These are phyloP conservation scores for Aspergillus incahuasiensis DNA, from an alignment of 495 filamentous ascomycete genomes.

Conservation along the genomic window DNA sequence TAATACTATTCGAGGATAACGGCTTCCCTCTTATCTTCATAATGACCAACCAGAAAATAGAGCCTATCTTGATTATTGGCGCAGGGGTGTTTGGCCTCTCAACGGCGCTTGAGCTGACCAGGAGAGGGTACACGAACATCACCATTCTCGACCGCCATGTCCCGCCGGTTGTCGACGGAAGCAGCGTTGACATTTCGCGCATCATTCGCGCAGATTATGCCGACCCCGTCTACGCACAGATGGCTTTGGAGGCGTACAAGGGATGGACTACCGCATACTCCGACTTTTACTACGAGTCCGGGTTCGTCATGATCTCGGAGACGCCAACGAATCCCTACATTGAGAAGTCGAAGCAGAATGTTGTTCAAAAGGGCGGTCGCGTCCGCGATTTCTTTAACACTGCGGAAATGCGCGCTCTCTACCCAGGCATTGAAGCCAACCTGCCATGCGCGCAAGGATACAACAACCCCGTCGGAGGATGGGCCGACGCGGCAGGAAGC, in stretches of 20 bases:
- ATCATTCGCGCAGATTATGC: constrained; percentile 72
- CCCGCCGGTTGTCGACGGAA: constrained; percentile 54
- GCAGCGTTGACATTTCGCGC: constrained; percentile 63
- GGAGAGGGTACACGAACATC: constrained; percentile 50
- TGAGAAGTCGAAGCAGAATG: constrained; percentile 32
- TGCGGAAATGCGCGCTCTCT: constrained; percentile 34
- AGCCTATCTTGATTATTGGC: constrained; percentile 60
- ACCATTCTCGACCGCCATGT: constrained; percentile 60
- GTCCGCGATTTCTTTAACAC: constrained; percentile 32
- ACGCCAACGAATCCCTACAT: constrained; percentile 9
- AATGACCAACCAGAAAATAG: constrained; percentile 22
- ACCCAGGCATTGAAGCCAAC: constrained; percentile 40
- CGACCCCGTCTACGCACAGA: constrained; percentile 58
- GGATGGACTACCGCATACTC: constrained; percentile 52
- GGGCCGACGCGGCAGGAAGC: constrained; percentile 68
- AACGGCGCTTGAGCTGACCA: constrained; percentile 54
- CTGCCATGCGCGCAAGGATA: constrained; percentile 64
- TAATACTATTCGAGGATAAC: not conserved
- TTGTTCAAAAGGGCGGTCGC: constrained; percentile 34
- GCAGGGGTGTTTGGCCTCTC: constrained; percentile 67
- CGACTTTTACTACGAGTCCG: constrained; percentile 33
- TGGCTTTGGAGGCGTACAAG: constrained; percentile 59
- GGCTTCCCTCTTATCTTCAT: not conserved
- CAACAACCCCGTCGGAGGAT: constrained; percentile 63
- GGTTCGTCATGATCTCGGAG: constrained; percentile 14